Evolutionary conservation across 192 early-diverging fungal genomes (phyloP).

Genomic region (Backusella westeae): DNA sequence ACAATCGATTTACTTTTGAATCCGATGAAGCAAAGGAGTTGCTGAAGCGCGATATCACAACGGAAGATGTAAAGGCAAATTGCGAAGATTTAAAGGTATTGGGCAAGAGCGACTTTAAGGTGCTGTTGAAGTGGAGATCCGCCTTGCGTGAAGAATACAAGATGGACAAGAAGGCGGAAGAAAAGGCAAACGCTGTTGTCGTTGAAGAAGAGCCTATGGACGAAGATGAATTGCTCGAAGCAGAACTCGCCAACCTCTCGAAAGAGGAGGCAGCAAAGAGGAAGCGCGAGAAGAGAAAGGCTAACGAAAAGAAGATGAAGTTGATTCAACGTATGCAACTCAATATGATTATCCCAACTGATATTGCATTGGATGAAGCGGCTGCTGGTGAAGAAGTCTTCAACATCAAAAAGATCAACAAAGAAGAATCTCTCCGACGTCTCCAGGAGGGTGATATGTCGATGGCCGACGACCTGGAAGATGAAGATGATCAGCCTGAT

Average conservation of each 20-base stretch:
- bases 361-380: conserved; percentile 71
- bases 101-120: conserved; percentile 92
- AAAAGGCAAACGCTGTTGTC: conserved; percentile 36
- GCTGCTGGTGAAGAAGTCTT: conserved; percentile 60
- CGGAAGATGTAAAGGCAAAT: conserved; percentile 74
- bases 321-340: conserved; percentile 74
- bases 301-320: conserved; percentile 69
- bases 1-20: conserved; percentile 75
- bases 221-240: conserved; percentile 57
- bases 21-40: conserved; percentile 64
- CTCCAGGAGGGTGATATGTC: conserved; percentile 58
- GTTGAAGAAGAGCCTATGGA: conserved; percentile 47
- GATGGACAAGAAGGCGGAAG: conserved; percentile 49
- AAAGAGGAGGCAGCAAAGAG: conserved; percentile 46
- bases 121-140: conserved; percentile 86
- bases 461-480: conserved; percentile 62
- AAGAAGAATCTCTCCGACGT: conserved; percentile 45
- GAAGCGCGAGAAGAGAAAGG: conserved; percentile 58
- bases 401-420: conserved; percentile 46
- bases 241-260: conserved; percentile 44
- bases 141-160: conserved; percentile 60
- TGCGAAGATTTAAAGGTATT: conserved; percentile 90
- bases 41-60: conserved; percentile 63
- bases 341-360: conserved; percentile 74
- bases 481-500: conserved; percentile 22